Conservation (phyloP, 1,284 basidiomycete species). For the Ceratobasidium theobromae region DNA sequence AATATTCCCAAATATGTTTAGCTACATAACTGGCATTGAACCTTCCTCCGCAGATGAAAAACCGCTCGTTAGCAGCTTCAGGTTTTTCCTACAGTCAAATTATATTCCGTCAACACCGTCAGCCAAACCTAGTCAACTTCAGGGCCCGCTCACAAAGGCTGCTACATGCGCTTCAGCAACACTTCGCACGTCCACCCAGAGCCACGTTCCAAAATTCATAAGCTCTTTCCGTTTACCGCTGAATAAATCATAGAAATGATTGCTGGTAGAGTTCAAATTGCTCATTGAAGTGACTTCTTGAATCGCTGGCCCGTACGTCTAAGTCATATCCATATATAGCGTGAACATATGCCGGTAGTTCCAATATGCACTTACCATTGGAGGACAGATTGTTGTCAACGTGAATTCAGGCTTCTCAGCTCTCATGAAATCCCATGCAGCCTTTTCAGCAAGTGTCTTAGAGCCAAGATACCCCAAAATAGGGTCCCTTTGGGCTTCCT, state of each 20-base stretch:
- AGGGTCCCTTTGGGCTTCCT: constrained; percentile 27
- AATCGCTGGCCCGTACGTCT: constrained; percentile 7
- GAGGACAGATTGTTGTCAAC: constrained; percentile 34
- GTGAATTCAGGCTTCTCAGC: constrained; percentile 35
- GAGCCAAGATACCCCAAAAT: constrained; percentile 39
- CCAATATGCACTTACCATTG: constrained; percentile 32
- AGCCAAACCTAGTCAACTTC: too few species aligned
- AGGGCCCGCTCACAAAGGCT: neutral
- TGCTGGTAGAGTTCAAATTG: constrained; percentile 2
- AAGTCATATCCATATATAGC: neutral
- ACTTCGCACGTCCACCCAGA: constrained; percentile 19
- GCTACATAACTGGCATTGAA: constrained; percentile 28
- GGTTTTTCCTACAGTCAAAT: constrained; percentile 9
- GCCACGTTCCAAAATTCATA: neutral
- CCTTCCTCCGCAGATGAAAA: constrained; percentile 26
- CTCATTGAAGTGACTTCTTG: constrained; percentile 13
- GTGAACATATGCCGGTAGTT: neutral
- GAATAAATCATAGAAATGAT: constrained; percentile 3
- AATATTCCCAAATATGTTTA: constrained; percentile 34
- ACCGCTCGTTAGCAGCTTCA: constrained; percentile 27
- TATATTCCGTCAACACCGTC: neutral
- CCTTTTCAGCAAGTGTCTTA: constrained; percentile 41
- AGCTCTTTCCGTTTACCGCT: constrained; percentile 14
- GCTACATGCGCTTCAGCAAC: constrained; percentile 15
- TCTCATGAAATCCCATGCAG: constrained; percentile 37